Percentiles rank a stretch among this genome's conserved stretches.
Conservation (phyloP, 225 moss, liverwort and hornwort genomes). For the Physcomitrium patens region DNA sequence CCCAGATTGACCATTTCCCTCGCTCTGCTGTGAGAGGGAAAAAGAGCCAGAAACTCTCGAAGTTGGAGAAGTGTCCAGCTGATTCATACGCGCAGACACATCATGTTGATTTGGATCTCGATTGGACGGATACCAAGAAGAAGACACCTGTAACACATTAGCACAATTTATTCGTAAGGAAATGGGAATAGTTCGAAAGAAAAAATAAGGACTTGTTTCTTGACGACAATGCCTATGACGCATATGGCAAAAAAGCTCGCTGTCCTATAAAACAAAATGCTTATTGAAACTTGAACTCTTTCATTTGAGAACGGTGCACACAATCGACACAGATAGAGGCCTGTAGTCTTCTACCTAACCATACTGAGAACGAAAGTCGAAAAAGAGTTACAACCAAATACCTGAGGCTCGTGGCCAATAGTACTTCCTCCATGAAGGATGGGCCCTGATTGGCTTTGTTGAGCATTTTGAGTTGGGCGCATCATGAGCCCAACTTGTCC, state of each 20-base stretch:
- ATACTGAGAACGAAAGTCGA: not conserved
- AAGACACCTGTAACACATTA: slow-evolving; percentile 29
- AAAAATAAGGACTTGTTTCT: not conserved
- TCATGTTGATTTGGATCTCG: slow-evolving; percentile 32
- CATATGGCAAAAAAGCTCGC: not conserved
- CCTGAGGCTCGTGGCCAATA: slow-evolving; percentile 57
- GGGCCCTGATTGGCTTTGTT: slow-evolving; percentile 45
- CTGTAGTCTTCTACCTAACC: not conserved
- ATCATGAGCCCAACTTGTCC: slow-evolving; percentile 51
- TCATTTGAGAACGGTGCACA: no score
- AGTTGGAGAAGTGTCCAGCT: slow-evolving; percentile 37
- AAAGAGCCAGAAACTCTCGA: slow-evolving; percentile 40
- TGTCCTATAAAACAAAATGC: not conserved
- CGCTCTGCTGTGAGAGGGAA: slow-evolving; percentile 37
- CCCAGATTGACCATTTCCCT: slow-evolving; percentile 50
- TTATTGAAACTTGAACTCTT: no score
- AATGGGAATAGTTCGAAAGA: not conserved
- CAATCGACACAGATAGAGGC: no score
- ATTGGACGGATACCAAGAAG: slow-evolving; percentile 36
- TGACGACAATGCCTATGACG: not conserved
- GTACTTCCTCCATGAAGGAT: slow-evolving; percentile 44
- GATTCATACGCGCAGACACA: slow-evolving; percentile 24
- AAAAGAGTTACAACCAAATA: slow-evolving; percentile 20
- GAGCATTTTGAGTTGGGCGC: slow-evolving; percentile 45
- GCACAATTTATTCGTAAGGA: not conserved